These are phyloP conservation scores for Edaphochlamys debaryana DNA, from an alignment of 139 green algal genomes.

Conservation along the genomic window DNA sequence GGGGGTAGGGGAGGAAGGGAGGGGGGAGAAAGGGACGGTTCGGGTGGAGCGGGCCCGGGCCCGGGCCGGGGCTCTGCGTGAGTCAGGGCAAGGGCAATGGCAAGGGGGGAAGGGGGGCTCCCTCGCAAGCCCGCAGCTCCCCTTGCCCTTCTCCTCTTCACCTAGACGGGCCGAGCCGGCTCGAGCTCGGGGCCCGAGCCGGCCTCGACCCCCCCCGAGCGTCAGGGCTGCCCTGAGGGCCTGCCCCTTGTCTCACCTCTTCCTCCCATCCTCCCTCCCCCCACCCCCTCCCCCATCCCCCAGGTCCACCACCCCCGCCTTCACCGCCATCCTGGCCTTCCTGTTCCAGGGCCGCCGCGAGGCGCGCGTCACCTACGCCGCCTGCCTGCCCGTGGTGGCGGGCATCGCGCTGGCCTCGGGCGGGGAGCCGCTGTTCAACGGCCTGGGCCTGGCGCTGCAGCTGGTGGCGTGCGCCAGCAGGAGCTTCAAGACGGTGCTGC, in stretches of 20 bases:
- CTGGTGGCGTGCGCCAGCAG: background rate
- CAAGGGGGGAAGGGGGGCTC: background rate
- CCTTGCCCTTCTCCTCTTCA: no score
- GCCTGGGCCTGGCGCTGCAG: slow-evolving; percentile 63
- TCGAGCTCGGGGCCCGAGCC: no score
- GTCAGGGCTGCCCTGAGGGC: no score
- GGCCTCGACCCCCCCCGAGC: no score
- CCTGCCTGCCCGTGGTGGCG: slow-evolving; percentile 88
- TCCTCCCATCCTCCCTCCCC: slow-evolving; percentile 65
- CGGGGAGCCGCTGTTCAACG: slow-evolving; percentile 88
- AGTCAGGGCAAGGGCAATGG: background rate
- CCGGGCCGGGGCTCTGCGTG: no score
- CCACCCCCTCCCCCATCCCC: no score
- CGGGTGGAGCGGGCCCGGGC: background rate
- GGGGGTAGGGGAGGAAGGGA: background rate
- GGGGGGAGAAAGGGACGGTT: background rate
- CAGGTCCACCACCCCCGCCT: slow-evolving; percentile 94
- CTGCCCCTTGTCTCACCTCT: slow-evolving; percentile 88
- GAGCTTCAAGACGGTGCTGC: slow-evolving; percentile 35
- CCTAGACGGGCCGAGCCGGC: no score
- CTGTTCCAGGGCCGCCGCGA: slow-evolving; percentile 70
- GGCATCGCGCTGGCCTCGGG: slow-evolving; percentile 91
- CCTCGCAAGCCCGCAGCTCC: no score
- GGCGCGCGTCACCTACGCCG: slow-evolving; percentile 74
- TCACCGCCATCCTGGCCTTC: slow-evolving; percentile 87